phyloP scores from a whole-genome alignment of 169 alveolate genomes.

The Eimeria acervulina region DNA sequence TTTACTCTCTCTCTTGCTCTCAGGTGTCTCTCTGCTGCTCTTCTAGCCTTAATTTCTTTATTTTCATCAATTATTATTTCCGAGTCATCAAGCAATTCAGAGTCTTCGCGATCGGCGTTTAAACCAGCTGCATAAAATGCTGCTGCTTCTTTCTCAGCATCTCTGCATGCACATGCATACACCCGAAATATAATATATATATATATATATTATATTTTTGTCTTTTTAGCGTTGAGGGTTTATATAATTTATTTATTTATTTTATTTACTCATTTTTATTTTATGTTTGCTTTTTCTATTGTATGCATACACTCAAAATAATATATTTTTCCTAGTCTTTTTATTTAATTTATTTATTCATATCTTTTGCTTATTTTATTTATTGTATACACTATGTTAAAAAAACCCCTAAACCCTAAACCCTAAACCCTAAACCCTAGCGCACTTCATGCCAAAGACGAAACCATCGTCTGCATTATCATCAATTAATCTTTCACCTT shows the following conservation, averaged over 20 bases:
- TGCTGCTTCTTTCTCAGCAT: not conserved
- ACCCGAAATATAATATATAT: not conserved
- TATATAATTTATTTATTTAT: too few relatives aligned
- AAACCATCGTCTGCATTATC: conserved; percentile 47
- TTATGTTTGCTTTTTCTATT: too few relatives aligned
- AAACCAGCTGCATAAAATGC: conserved; percentile 10
- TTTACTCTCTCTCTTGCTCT: not conserved
- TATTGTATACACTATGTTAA: too few relatives aligned
- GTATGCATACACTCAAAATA: too few relatives aligned
- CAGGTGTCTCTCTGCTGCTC: conserved; percentile 32
- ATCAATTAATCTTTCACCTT: conserved; percentile 32
- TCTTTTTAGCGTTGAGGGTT: not conserved
- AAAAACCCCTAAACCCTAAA: conserved; percentile 44
- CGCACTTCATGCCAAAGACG: conserved; percentile 46
- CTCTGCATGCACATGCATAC: conserved; percentile 13
- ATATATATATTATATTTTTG: too few relatives aligned
- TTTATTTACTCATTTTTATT: too few relatives aligned
- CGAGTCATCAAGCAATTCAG: not conserved
- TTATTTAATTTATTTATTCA: too few relatives aligned
- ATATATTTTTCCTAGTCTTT: too few relatives aligned
- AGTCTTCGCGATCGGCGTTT: not conserved
- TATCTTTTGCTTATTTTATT: too few relatives aligned
- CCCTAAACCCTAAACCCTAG: conserved; percentile 18
- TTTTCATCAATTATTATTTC: not conserved
- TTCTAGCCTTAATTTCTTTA: not conserved